These are phyloP conservation scores for Plasmodium berghei DNA, from an alignment of 169 alveolate species.

Conservation along the genomic window DNA sequence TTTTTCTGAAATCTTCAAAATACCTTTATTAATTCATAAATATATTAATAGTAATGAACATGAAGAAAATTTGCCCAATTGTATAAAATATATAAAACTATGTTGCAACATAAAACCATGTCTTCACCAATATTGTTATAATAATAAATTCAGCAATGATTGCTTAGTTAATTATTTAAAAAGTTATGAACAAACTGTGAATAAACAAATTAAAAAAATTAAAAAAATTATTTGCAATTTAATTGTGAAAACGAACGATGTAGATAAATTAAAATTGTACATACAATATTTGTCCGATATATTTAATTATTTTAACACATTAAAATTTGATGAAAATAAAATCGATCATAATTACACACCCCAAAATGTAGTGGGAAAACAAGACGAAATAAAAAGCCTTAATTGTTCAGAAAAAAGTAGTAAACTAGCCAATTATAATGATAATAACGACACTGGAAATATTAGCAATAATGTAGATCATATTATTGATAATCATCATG, in stretches of 20 bases:
- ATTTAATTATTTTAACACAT: slow-evolving; percentile 23
- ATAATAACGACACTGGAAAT: neutral
- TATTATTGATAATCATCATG: slow-evolving; percentile 3
- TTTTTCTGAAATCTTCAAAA: slow-evolving; percentile 30
- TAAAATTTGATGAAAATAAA: neutral
- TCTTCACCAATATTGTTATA: slow-evolving; percentile 13
- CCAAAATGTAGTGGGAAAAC: neutral
- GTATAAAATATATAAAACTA: slow-evolving; percentile 36
- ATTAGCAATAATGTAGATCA: neutral
- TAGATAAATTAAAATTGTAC: slow-evolving; percentile 23
- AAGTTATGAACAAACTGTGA: slow-evolving; percentile 24
- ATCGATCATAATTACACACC: neutral
- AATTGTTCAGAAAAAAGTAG: slow-evolving; percentile 11
- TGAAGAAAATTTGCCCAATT: slow-evolving; percentile 33
- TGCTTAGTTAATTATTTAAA: slow-evolving; percentile 12
- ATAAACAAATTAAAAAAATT: slow-evolving; percentile 33
- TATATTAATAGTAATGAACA: slow-evolving; percentile 18
- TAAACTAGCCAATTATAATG: neutral
- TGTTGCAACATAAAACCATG: slow-evolving; percentile 11
- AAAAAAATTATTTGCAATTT: slow-evolving; percentile 10
- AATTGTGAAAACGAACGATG: slow-evolving; percentile 39
- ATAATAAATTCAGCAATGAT: slow-evolving; percentile 1
- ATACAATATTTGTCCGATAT: slow-evolving; percentile 31
- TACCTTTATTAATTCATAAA: slow-evolving; percentile 46
- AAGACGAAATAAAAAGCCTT: neutral